Evolutionary conservation across 176 grass and related monocot genomes (phyloP).

Genomic region (Paspalum vaginatum): DNA sequence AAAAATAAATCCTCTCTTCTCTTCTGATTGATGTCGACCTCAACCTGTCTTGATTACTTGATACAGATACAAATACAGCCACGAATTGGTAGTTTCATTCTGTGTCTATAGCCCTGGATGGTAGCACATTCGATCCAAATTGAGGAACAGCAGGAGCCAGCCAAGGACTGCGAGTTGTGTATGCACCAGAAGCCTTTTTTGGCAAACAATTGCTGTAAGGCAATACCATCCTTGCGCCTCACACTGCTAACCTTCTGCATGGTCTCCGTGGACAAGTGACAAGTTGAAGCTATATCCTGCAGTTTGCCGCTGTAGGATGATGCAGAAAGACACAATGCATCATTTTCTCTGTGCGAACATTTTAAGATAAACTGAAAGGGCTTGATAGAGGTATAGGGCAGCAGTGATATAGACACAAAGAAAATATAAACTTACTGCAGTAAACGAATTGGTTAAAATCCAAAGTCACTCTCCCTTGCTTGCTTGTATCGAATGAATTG

Average conservation of each 20-base stretch:
- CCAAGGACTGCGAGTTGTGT: background rate
- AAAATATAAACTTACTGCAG: slow-evolving; percentile 66
- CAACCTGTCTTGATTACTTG: background rate
- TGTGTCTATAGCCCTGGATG: background rate
- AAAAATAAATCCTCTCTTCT: too few species aligned
- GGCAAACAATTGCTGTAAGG: background rate
- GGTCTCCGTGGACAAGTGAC: background rate
- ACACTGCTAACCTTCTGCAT: background rate
- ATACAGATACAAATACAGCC: slow-evolving; percentile 21
- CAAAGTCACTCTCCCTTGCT: slow-evolving; percentile 79
- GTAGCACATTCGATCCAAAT: background rate
- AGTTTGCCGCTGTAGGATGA: slow-evolving; percentile 64
- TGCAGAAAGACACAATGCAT: background rate
- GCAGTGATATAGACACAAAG: background rate
- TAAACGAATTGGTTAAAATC: slow-evolving; percentile 95
- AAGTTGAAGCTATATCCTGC: slow-evolving; percentile 61
- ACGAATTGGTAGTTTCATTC: background rate
- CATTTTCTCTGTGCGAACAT: background rate
- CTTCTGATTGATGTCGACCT: too few species aligned
- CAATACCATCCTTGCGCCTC: slow-evolving; percentile 3
- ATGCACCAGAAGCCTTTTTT: background rate
- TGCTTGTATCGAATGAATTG: slow-evolving; percentile 75
- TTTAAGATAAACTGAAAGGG: background rate
- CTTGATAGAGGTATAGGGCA: background rate
- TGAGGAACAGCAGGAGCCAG: background rate